These are phyloP conservation scores for Metschnikowia aberdeeniae DNA, from an alignment of 805 yeast genomes.

Conservation along the genomic window DNA sequence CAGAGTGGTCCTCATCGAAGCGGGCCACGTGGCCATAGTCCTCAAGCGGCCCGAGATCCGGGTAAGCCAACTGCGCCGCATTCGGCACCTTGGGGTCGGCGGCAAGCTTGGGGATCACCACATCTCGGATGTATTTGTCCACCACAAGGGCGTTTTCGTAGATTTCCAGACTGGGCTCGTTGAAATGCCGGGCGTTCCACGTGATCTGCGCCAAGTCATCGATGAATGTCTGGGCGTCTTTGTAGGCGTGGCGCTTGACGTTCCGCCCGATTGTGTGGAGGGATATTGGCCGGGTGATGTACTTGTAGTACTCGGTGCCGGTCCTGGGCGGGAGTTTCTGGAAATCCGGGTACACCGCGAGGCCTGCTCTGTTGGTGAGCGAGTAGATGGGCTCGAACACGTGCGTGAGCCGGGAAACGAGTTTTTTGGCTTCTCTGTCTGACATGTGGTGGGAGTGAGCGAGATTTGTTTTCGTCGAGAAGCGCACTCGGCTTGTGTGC, in stretches of 20 bases:
- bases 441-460: conserved; percentile 21
- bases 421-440: conserved; percentile 38
- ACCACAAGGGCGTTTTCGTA: conserved; percentile 64
- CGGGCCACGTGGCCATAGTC: conserved; percentile 11
- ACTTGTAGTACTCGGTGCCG: conserved; percentile 74
- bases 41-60: conserved; percentile 63
- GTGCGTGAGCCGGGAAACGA: conserved; percentile 27
- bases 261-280: conserved; percentile 65
- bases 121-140: conserved; percentile 47
- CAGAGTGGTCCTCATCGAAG: conserved; percentile 11
- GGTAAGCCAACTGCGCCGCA: conserved; percentile 43
- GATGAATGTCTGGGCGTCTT: conserved; percentile 62
- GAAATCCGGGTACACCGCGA: conserved; percentile 52
- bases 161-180: conserved; percentile 63
- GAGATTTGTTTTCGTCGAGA: neutral
- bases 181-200: conserved; percentile 87
- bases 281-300: conserved; percentile 78
- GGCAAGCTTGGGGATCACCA: conserved; percentile 46
- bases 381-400: conserved; percentile 38
- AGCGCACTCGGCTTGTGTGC: neutral
- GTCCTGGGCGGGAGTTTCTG: conserved; percentile 70
- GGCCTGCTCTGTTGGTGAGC: conserved; percentile 40
- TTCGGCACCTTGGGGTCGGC: conserved; percentile 37
- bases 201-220: conserved; percentile 78
- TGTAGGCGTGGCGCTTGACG: conserved; percentile 52